Conservation (phyloP, 1,139 yeast species). For the Saccharomyces hybrid region DNA sequence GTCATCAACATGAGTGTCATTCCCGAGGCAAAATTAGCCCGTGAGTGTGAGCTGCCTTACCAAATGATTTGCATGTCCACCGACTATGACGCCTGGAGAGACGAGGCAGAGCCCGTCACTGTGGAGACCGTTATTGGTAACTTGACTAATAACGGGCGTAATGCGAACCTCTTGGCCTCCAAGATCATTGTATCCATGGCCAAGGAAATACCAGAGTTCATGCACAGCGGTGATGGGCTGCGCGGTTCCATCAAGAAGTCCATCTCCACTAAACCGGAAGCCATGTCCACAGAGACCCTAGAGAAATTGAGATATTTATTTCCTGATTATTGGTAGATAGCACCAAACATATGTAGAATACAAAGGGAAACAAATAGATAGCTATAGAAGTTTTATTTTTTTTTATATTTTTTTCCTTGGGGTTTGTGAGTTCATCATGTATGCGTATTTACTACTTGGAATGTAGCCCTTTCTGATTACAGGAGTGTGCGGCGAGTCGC, state of each 20-base stretch:
- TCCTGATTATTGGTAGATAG: constrained; percentile 78
- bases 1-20: constrained; percentile 94
- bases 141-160: constrained; percentile 75
- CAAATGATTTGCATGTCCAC: constrained; percentile 99
- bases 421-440: constrained; percentile 38
- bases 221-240: constrained; percentile 61
- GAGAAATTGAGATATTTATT: constrained; percentile 77
- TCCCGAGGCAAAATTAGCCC: constrained; percentile 93
- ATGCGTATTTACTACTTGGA: constrained; percentile 39
- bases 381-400: neutral
- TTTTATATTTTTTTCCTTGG: constrained; percentile 30
- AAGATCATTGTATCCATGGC: constrained; percentile 61
- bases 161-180: constrained; percentile 74
- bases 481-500: constrained; percentile 5
- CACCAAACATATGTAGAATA: constrained; percentile 8
- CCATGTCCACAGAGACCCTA: constrained; percentile 63
- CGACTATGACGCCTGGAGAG: constrained; percentile 98
- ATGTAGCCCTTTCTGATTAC: constrained; percentile 29
- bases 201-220: constrained; percentile 45
- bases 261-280: constrained; percentile 72
- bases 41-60: constrained; percentile 93
- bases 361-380: neutral
- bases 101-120: constrained; percentile 88
- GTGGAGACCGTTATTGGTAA: constrained; percentile 93
- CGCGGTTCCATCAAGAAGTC: constrained; percentile 73